Percentiles rank a stretch among this genome's conserved stretches.
phyloP scores from a whole-genome alignment of 352 stramenopile species.

The Globisporangium nodosum region DNA sequence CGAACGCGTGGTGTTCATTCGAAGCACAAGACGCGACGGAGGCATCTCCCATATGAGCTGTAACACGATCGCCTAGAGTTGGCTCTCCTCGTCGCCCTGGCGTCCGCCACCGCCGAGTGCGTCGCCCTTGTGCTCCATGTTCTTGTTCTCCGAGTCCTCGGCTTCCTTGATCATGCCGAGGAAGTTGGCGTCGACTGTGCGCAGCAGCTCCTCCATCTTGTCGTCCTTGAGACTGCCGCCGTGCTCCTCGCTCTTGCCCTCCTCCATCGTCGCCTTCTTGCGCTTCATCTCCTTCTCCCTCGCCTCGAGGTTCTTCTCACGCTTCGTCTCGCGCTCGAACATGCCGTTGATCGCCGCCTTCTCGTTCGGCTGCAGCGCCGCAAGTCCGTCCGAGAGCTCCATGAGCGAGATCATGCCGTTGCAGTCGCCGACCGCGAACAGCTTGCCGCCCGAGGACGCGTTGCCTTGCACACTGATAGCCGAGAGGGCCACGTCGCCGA shows the following conservation, averaged over 20 bases:
- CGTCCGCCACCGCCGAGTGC: conserved; percentile 21
- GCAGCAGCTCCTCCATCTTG: conserved; percentile 92
- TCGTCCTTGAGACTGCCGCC: conserved; percentile 77
- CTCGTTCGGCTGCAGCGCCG: conserved; percentile 89
- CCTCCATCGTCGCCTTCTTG: conserved; percentile 78
- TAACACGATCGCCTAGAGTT: conserved; percentile 1
- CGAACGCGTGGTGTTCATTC: no score
- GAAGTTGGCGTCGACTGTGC: conserved; percentile 93
- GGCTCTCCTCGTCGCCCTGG: conserved; percentile 26
- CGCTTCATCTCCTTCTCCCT: conserved; percentile 86
- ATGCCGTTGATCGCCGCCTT: conserved; percentile 94
- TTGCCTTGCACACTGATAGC: conserved; percentile 92
- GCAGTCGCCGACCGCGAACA: conserved; percentile 93
- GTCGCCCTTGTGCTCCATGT: conserved; percentile 79
- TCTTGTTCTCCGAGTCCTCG: conserved; percentile 89
- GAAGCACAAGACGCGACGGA: no score
- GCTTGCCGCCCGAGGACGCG: conserved; percentile 81
- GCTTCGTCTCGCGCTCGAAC: conserved; percentile 96
- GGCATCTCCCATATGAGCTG: no score
- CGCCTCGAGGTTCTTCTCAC: conserved; percentile 93
- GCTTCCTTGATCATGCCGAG: conserved; percentile 95
- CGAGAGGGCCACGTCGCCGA: conserved; percentile 89
- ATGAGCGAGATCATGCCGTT: conserved; percentile 96
- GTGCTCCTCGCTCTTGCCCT: conserved; percentile 68
- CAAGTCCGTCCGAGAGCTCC: conserved; percentile 92